Percentiles rank a stretch among this genome's conserved stretches.
These are phyloP conservation scores for Paecilomyces dactylethromorphus DNA, from an alignment of 2,329 filamentous ascomycete species.

Conservation along the genomic window DNA sequence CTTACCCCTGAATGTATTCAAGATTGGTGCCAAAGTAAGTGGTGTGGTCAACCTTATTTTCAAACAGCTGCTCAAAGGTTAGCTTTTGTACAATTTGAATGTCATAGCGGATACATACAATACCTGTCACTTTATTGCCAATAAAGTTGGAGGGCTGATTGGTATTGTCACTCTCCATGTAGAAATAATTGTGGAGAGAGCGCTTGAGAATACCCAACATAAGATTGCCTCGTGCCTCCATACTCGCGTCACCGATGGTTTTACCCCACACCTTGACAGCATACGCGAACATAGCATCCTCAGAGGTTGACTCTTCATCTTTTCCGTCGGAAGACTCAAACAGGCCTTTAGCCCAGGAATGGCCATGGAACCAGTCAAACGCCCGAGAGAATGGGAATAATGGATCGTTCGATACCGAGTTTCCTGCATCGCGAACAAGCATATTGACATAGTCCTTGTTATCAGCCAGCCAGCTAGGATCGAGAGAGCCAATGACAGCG, in stretches of 20 bases:
- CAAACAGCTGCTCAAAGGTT: slow-evolving; percentile 56
- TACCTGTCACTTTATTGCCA: slow-evolving; percentile 64
- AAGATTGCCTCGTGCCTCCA: slow-evolving; percentile 77
- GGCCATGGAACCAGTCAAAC: slow-evolving; percentile 93
- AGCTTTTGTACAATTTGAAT: slow-evolving; percentile 43
- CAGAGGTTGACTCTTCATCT: slow-evolving; percentile 71
- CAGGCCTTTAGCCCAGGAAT: slow-evolving; percentile 74
- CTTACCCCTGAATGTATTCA: slow-evolving; percentile 61
- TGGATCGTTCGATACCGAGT: slow-evolving; percentile 62
- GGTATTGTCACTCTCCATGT: slow-evolving; percentile 64
- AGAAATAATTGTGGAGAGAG: slow-evolving; percentile 71
- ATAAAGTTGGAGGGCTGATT: slow-evolving; percentile 71
- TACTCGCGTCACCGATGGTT: slow-evolving; percentile 64
- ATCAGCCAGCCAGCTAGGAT: slow-evolving; percentile 63
- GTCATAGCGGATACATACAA: slow-evolving; percentile 31
- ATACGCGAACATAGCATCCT: slow-evolving; percentile 83
- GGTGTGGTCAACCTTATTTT: slow-evolving; percentile 91
- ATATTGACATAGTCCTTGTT: slow-evolving; percentile 79
- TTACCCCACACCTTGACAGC: slow-evolving; percentile 91
- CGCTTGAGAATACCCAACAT: slow-evolving; percentile 75
- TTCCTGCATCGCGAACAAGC: slow-evolving; percentile 76
- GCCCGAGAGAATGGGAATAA: slow-evolving; percentile 75
- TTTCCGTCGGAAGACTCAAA: slow-evolving; percentile 49
- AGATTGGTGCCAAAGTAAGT: slow-evolving; percentile 76
- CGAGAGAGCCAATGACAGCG: slow-evolving; percentile 73